Evolutionary conservation across 2,329 filamentous ascomycete genomes (phyloP).

Genomic region (Ophiocordyceps polyrhachis-furcata): DNA sequence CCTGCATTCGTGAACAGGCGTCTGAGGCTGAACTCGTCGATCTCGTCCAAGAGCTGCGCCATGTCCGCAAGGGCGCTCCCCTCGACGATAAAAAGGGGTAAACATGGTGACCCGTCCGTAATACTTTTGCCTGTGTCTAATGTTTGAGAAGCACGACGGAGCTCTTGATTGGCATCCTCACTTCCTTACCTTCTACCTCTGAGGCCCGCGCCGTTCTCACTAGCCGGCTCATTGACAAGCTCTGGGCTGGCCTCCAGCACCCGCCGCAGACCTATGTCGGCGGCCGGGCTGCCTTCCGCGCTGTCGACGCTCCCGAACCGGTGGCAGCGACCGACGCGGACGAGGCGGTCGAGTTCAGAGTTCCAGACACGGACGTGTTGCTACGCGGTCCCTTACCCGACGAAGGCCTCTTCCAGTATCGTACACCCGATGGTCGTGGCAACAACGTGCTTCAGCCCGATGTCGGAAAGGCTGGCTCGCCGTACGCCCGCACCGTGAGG

Average conservation of each 20-base stretch:
- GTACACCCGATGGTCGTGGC: constrained; percentile 19
- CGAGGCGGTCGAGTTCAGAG: constrained; percentile 20
- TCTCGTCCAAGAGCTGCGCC: constrained; percentile 13
- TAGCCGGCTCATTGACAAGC: constrained; percentile 28
- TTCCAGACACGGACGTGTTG: constrained; percentile 16
- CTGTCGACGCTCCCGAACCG: constrained; percentile 6
- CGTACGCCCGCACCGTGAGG: constrained; percentile 50
- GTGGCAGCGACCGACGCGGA: constrained; percentile 12
- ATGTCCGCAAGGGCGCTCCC: constrained; percentile 23
- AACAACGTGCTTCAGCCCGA: constrained; percentile 44
- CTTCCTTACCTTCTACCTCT: constrained; percentile 16
- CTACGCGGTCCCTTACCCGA: constrained; percentile 8
- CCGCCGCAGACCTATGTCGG: constrained; percentile 28
- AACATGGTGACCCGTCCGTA: constrained; percentile 3
- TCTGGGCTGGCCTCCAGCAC: constrained; percentile 36
- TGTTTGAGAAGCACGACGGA: constrained; percentile 18
- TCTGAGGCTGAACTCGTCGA: constrained; percentile 11
- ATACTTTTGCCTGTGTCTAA: background rate
- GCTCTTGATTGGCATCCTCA: constrained; percentile 20
- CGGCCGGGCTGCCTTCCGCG: constrained; percentile 20
- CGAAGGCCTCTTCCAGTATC: constrained; percentile 16
- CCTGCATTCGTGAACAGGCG: constrained; percentile 1
- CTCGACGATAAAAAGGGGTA: constrained; percentile 37
- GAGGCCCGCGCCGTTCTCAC: constrained; percentile 20
- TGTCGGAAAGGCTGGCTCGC: constrained; percentile 44